Base-by-base conservation (phyloP, 306 rosid genomes). In the Rosa lucieae region DNA sequence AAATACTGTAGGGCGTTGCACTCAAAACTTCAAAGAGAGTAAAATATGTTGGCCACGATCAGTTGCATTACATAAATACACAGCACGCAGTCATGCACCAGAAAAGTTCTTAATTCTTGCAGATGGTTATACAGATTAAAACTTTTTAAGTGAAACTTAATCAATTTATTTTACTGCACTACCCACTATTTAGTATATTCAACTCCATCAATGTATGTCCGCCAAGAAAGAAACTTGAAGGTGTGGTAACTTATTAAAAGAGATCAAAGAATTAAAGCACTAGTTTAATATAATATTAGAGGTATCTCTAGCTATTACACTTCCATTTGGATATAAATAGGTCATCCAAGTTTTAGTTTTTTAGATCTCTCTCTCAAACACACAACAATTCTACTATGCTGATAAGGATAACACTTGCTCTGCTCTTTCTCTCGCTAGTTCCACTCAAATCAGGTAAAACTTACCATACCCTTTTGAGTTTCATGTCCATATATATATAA, bases 391-490 rank as follows among this genome's bases (percentile, higher is more conserved):
- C 90, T 69, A 74, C 71, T 37, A 37, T 61, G 52, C 62, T 80
- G 80, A 65, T 77, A 52, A 83, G 82, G 75, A 17, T 85, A 39
- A 58, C 84, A 67, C 75, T 86, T 58, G 76, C 86, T 70, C 82
- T 89, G 84, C 90, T 90, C 48, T 74, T 86, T 58, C 79, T 92
- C 72, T 85, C 85, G 47, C 72, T 77, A 39, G 78, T 82, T 83
- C 63, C 84, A 29, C 84, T 85, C 32, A 82, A 78, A 88, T 69
- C 85, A 88, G 96, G 97, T 90, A 87, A 85, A 40, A 18, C 23
- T 14, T 5, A 13, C 46, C 17, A 52, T 58, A 21, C 76, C 56
- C 82, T 11, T 49, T 43, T 21, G 48, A 79, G 81, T 43, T 79
- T 67, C 42, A 15, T 9, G 55, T 10, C 55, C 69, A 26, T 23